phyloP scores from a whole-genome alignment of 73 alveolate species.

The Paramecium bursaria region DNA sequence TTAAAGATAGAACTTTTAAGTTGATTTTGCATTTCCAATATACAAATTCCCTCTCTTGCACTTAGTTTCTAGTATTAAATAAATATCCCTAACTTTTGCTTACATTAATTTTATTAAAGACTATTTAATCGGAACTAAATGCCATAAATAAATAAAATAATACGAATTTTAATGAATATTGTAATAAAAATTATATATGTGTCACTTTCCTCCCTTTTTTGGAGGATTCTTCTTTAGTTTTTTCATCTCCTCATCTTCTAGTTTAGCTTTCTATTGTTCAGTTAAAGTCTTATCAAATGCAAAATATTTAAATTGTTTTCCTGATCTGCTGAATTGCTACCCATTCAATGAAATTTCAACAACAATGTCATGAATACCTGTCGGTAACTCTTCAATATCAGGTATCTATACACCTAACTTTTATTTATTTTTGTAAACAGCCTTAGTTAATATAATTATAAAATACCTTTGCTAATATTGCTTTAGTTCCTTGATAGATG shows the following conservation, averaged over 20 bases:
- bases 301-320: slow-evolving; percentile 54
- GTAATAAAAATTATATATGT: no score
- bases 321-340: slow-evolving; percentile 55
- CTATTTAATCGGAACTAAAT: no score
- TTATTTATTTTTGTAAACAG: slow-evolving; percentile 37
- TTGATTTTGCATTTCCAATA: neutral
- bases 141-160: no score
- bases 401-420: slow-evolving; percentile 62
- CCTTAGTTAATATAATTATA: slow-evolving; percentile 10
- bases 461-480: slow-evolving; percentile 28
- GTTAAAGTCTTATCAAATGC: slow-evolving; percentile 60
- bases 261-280: slow-evolving; percentile 55
- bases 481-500: slow-evolving; percentile 48
- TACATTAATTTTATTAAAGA: no score
- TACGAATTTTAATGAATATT: no score
- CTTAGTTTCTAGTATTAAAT: no score
- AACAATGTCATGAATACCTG: slow-evolving; percentile 66
- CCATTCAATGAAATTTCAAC: slow-evolving; percentile 68
- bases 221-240: slow-evolving; percentile 68
- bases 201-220: slow-evolving; percentile 57
- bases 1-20: neutral
- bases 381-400: slow-evolving; percentile 54
- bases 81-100: no score
- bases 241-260: slow-evolving; percentile 70
- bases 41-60: neutral